These are phyloP conservation scores for Phlebiopsis gigantea DNA, from an alignment of 768 basidiomycete species.

Conservation along the genomic window DNA sequence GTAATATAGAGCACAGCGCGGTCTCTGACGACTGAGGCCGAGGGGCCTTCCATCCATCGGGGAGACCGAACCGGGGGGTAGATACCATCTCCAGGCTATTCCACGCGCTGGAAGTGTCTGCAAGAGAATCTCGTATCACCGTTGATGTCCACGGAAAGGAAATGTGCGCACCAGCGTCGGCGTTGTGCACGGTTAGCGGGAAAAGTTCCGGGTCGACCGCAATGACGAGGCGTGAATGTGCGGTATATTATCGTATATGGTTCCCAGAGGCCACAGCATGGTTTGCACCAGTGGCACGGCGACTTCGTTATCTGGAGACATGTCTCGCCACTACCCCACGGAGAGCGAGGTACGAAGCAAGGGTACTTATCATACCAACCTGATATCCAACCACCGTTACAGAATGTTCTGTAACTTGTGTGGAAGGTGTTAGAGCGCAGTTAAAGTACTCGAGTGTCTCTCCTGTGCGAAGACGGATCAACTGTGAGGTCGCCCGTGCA, in stretches of 20 bases:
- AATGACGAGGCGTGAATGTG: not conserved
- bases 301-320: not conserved
- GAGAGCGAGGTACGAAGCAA: not conserved
- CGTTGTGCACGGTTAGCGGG: not conserved
- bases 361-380: not conserved
- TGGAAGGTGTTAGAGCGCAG: constrained; percentile 14
- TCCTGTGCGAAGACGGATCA: not conserved
- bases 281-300: not conserved
- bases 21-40: not conserved
- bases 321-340: not conserved
- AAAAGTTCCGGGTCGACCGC: not conserved
- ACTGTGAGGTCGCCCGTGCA: not conserved
- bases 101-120: not conserved
- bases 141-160: not conserved
- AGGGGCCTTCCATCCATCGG: not conserved
- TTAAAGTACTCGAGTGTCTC: not conserved
- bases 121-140: not conserved
- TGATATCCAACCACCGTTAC: not conserved
- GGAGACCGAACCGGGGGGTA: not conserved
- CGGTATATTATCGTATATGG: not conserved
- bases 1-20: not conserved
- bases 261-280: not conserved
- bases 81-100: not conserved
- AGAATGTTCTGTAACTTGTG: not conserved
- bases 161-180: not conserved